phyloP scores from a whole-genome alignment of 768 basidiomycete species.

The Strobilomyces dryophilus region DNA sequence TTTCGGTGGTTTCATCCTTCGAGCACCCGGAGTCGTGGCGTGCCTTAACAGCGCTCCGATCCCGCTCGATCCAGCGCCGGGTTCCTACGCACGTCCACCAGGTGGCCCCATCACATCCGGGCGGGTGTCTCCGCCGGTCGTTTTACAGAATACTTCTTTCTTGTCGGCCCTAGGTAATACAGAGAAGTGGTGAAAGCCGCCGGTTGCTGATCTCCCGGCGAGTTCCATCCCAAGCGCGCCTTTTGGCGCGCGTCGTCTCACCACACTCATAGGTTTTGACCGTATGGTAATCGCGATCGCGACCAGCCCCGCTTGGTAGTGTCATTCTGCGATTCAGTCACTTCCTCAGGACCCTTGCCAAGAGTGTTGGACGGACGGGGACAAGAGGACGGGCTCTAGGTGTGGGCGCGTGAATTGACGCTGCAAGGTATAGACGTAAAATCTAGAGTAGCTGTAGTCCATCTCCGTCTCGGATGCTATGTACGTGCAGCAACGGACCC shows the following conservation, averaged over 20 bases:
- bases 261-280: not conserved
- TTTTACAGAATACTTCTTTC: not conserved
- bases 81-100: not conserved
- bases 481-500: slow-evolving; percentile 1
- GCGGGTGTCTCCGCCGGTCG: not conserved
- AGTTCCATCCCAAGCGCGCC: not conserved
- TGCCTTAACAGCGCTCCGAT: not conserved
- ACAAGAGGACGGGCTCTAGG: not conserved
- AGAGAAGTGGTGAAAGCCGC: not conserved
- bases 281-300: not conserved
- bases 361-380: not conserved
- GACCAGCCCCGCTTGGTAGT: not conserved
- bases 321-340: not conserved
- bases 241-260: not conserved
- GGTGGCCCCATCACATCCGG: not conserved
- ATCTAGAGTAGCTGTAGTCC: slow-evolving; percentile 29
- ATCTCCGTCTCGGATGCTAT: slow-evolving; percentile 17
- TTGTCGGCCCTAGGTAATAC: too few relatives aligned
- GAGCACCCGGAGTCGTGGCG: not conserved
- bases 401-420: slow-evolving; percentile 11
- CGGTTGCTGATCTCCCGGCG: not conserved
- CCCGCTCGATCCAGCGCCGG: not conserved
- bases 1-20: not conserved
- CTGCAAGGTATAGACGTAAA: slow-evolving; percentile 19
- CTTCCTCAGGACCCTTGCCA: not conserved